These are phyloP conservation scores for Agastache rugosa DNA, from an alignment of 257 asterid genomes.

Conservation along the genomic window DNA sequence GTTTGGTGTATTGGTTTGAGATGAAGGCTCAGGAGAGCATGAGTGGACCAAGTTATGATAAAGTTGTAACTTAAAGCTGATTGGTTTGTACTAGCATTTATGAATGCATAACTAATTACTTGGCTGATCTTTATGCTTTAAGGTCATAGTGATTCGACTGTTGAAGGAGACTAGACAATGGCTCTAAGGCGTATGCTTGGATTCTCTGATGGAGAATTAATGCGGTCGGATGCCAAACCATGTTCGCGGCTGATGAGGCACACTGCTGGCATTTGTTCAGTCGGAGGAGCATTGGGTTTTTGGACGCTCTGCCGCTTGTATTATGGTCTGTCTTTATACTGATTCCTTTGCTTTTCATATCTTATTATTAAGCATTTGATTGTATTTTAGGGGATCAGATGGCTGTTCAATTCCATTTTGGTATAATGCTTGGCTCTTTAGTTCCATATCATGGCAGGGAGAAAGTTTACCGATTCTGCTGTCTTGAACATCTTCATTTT, in stretches of 20 bases:
- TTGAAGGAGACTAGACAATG: constrained; percentile 48
- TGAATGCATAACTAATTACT: no score
- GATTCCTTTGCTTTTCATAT: not conserved
- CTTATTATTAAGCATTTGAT: not conserved
- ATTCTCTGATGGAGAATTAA: constrained; percentile 81
- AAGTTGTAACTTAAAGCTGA: not conserved
- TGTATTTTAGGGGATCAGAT: not conserved
- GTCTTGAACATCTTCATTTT: no score
- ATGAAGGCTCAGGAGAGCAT: not conserved
- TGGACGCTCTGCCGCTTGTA: constrained; percentile 94
- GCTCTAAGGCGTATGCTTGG: constrained; percentile 84
- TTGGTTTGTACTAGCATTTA: not conserved
- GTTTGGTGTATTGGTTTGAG: not conserved
- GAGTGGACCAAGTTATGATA: not conserved
- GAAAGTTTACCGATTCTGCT: no score
- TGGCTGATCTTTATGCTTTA: not conserved
- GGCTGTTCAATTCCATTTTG: not conserved
- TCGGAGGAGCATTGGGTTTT: constrained; percentile 88
- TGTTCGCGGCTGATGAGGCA: constrained; percentile 84
- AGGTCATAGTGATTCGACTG: not conserved
- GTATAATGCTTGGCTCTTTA: constrained; percentile 11
- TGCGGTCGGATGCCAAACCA: constrained; percentile 90
- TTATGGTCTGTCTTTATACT: constrained; percentile 55
- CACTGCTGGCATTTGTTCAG: constrained; percentile 78
- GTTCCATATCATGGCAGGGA: not conserved